These are phyloP conservation scores for Rhizophagus sp. DNA, from an alignment of 192 early-diverging fungal genomes.

Conservation along the genomic window DNA sequence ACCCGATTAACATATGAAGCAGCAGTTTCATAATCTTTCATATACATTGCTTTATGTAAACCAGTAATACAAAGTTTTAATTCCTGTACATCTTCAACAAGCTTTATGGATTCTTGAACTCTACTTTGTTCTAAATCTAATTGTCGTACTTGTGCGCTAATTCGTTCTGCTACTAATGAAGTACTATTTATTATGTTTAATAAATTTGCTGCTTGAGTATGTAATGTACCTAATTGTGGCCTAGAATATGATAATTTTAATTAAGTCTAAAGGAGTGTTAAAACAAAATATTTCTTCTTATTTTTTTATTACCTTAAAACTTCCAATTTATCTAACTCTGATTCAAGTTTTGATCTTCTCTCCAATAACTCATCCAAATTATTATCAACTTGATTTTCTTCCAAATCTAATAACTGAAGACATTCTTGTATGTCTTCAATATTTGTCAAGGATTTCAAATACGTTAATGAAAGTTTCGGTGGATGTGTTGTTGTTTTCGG, in stretches of 20 bases:
- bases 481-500: neutral
- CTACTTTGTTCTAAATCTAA: slow-evolving; percentile 80
- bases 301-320: slow-evolving; percentile 47
- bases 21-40: slow-evolving; percentile 67
- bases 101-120: slow-evolving; percentile 66
- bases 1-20: slow-evolving; percentile 64
- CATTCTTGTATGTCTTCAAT: slow-evolving; percentile 61
- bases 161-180: slow-evolving; percentile 73
- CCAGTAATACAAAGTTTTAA: slow-evolving; percentile 69
- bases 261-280: neutral
- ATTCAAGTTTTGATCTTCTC: slow-evolving; percentile 48
- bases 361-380: slow-evolving; percentile 59
- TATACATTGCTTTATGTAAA: slow-evolving; percentile 61
- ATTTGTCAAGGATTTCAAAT: slow-evolving; percentile 58
- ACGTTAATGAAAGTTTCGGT: slow-evolving; percentile 26
- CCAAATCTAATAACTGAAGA: slow-evolving; percentile 57
- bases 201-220: slow-evolving; percentile 47
- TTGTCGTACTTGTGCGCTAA: slow-evolving; percentile 82
- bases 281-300: neutral
- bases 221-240: slow-evolving; percentile 53
- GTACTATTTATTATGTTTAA: slow-evolving; percentile 63
- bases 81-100: slow-evolving; percentile 77
- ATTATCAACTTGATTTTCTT: slow-evolving; percentile 63
- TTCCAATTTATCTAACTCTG: slow-evolving; percentile 53
- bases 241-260: slow-evolving; percentile 30